Conservation (phyloP, 1,139 yeast genomes). For the Candida tetrigidarum region DNA sequence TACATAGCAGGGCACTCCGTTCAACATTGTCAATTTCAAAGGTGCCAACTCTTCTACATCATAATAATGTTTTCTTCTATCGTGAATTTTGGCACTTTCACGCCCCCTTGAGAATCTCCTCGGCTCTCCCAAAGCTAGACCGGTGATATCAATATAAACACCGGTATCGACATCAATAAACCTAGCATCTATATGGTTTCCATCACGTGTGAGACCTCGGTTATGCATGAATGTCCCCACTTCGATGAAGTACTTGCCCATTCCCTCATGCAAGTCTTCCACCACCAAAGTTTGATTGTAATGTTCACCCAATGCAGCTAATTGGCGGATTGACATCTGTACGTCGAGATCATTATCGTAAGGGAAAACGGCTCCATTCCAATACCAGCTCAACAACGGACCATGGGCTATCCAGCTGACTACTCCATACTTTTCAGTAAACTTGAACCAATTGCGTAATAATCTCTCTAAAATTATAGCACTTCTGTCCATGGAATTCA, state of each 20-base stretch:
- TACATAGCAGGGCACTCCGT: conserved; percentile 32
- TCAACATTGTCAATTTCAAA: conserved; percentile 27
- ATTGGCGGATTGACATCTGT: conserved; percentile 50
- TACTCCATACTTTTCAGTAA: conserved; percentile 44
- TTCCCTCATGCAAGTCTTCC: conserved; percentile 45
- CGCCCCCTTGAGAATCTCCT: conserved; percentile 20
- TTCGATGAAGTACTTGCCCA: conserved; percentile 54
- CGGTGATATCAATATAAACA: conserved; percentile 63
- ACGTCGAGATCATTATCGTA: conserved; percentile 70
- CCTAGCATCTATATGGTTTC: conserved; percentile 62
- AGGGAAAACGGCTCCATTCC: conserved; percentile 62
- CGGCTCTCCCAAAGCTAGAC: conserved; percentile 37
- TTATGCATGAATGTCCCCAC: conserved; percentile 49
- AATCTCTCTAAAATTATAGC: conserved; percentile 28
- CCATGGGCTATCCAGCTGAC: conserved; percentile 68
- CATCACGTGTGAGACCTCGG: conserved; percentile 40
- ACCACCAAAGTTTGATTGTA: conserved; percentile 54
- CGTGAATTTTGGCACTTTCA: conserved; percentile 22
- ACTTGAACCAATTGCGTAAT: conserved; percentile 57
- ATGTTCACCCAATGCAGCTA: conserved; percentile 41
- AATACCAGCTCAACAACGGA: conserved; percentile 59
- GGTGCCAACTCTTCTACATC: conserved; percentile 27
- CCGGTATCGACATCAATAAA: conserved; percentile 60
- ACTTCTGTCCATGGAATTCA: conserved; percentile 36
- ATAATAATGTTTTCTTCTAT: conserved; percentile 32